Evolutionary conservation across 2,329 filamentous ascomycete species (phyloP), one percentile per base, ranked within the genome.

Genomic region (Microdochium paspali): DNA sequence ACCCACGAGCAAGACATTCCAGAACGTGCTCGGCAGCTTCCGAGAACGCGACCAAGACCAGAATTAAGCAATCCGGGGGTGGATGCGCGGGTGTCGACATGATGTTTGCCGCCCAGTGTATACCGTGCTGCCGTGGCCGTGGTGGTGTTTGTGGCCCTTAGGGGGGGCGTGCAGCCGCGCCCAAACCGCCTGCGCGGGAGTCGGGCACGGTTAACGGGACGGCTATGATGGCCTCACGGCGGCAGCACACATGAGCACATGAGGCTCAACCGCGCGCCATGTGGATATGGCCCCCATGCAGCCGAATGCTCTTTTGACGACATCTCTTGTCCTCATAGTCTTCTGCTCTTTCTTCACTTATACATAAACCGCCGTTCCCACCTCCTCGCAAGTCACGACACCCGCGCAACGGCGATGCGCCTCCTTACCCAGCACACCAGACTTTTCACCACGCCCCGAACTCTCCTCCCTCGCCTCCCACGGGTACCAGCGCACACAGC

Each of bases 161-260:
- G n/a, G 35, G 35, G 35, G 35, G 35, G 35, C 35, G 35, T 40
- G 35, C 35, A 40, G n/a, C n/a, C n/a, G n/a, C n/a, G n/a, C n/a
- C n/a, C n/a, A n/a, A n/a, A 40, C 35, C 35, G 35, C 35, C 35
- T 15, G 13, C 13, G 15, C 35, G 35, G 35, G 35, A 40, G 35
- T 40, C 35, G 35, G 35, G 35, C 35, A 40, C 35, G 35, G 35
- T 40, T 40, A 40, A 40, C 35, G 35, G 35, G 35, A 9, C 35
- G 35, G 35, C 35, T 40, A 40, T 40, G 35, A 40, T 40, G 35
- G 35, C 35, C 35, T 40, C 35, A 40, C 15, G 18, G 31, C 18
- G 15, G 31, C 35, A 3, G 18, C 35, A 21, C 35, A 40, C 35
- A 4, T 30, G 28, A 9, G 28, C 15, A 15, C 9, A 15, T 40